Evolutionary conservation across 345 rosid genomes (phyloP), one percentile per base, ranked within the genome.

Genomic region (Adansonia digitata): DNA sequence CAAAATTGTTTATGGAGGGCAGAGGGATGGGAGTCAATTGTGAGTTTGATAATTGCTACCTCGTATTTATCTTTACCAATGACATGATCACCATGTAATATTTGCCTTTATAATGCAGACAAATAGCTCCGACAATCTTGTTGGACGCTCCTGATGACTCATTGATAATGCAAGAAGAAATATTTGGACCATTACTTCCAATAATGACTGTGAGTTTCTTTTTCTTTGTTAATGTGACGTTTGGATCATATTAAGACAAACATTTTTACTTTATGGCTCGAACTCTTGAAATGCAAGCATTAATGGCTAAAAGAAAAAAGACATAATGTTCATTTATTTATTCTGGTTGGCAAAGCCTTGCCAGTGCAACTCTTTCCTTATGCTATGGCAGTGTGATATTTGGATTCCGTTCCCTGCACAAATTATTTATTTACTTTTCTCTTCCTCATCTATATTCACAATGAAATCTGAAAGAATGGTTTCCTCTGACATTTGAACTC

Each of bases 151-250:
- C 99, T 0, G 77, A 52, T 57, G 90, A 96, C 77, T 86, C 98
- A 67, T 26, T 82, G 81, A 88, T 96, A 42, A 93, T 96, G 99
- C 85, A 74, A 22, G 97, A 96, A 72, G 99, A 93, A 84, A 93
- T 96, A 71, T 96, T 93, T 84, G 99, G 99, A 59, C 99, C 99
- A 59, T 79, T 96, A 79, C 97, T 96, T 80, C 99, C 99, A 68
- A 88, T 96, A 77, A 45, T 90, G 53, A 85, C 82, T 15, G 77
- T 75, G 71, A 65, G 71, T 22, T 65, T 4, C 27, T 39, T n/a
- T 48, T 49, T 48, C 35, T 51, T 14, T 35, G 49, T 31, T 75
- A 18, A 13, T 10, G 14, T n/a, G 10, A 42, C 43, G 22, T 65
- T 22, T 0, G 13, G 12, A 65, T 65, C n/a, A 40, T 42, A 42